Conservation (phyloP, 306 rosid species). For the Arachis stenosperma region DNA sequence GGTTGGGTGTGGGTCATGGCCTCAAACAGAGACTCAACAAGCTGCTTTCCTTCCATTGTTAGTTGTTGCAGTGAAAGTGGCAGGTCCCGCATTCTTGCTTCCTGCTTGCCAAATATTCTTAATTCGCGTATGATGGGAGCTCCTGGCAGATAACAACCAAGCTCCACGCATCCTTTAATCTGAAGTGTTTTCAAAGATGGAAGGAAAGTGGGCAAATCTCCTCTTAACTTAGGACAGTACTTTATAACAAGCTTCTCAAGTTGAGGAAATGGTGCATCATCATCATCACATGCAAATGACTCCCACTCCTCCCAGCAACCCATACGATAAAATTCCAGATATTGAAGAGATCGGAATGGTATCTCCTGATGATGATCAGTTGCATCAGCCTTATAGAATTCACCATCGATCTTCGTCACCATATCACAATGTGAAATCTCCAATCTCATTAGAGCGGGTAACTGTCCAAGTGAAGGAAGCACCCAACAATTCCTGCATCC, state of each 20-base stretch:
- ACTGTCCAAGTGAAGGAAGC: conserved; percentile 1
- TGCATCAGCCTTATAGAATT: neutral
- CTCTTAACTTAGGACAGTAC: neutral
- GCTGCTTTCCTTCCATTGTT: neutral
- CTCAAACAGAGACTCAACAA: neutral
- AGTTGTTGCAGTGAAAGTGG: neutral
- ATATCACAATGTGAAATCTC: neutral
- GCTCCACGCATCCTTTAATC: neutral
- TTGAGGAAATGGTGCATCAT: neutral
- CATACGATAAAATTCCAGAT: neutral
- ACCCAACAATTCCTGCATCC: neutral
- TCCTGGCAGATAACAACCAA: neutral
- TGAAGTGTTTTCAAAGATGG: neutral
- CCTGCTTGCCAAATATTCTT: neutral
- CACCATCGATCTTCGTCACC: neutral
- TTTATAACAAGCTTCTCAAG: neutral
- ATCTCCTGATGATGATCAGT: neutral
- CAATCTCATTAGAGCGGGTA: neutral
- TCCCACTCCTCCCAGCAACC: neutral
- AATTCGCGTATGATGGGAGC: neutral
- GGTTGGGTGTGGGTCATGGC: neutral
- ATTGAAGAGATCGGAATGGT: neutral
- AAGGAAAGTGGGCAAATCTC: conserved; percentile 7
- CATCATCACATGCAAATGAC: neutral
- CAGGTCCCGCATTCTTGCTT: neutral